These are phyloP conservation scores for Boletus tylopilopsis DNA, from an alignment of 768 basidiomycete genomes.

Conservation along the genomic window DNA sequence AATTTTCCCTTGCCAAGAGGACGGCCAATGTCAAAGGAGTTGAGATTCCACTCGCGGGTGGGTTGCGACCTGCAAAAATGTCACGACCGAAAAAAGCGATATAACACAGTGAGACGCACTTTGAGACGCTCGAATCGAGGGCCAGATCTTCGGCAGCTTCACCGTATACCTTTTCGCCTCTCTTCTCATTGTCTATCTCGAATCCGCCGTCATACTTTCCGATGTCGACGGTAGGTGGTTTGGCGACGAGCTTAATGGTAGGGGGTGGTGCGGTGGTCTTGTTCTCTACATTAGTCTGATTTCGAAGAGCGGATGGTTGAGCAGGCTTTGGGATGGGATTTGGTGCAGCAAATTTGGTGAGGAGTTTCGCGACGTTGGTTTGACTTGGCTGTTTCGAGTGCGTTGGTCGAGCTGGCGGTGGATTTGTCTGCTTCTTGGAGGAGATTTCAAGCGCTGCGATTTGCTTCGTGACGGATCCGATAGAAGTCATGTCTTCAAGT, in stretches of 20 bases:
- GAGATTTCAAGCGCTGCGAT: slow-evolving; percentile 68
- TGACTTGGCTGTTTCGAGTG: slow-evolving; percentile 57
- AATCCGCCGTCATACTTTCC: slow-evolving; percentile 96
- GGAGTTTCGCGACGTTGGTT: slow-evolving; percentile 61
- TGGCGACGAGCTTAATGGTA: slow-evolving; percentile 17
- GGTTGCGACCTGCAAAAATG: slow-evolving; percentile 51
- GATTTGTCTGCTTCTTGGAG: slow-evolving; percentile 42
- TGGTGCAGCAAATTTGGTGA: slow-evolving; percentile 71
- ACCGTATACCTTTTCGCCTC: slow-evolving; percentile 69
- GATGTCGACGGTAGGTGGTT: slow-evolving; percentile 54
- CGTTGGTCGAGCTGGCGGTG: slow-evolving; percentile 26
- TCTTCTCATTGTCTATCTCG: slow-evolving; percentile 82
- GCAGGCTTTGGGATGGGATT: slow-evolving; percentile 37
- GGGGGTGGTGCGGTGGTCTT: slow-evolving; percentile 26
- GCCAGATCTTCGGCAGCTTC: slow-evolving; percentile 80
- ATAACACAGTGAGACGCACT: slow-evolving; percentile 39
- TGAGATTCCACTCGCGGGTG: slow-evolving; percentile 81
- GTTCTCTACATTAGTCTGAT: slow-evolving; percentile 30
- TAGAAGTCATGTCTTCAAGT: slow-evolving; percentile 41
- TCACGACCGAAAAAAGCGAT: not conserved
- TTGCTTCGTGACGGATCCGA: slow-evolving; percentile 56
- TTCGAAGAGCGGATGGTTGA: slow-evolving; percentile 42
- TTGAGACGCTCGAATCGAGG: slow-evolving; percentile 75
- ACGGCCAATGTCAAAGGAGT: slow-evolving; percentile 89
- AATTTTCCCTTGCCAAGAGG: slow-evolving; percentile 99